Evolutionary conservation across 179 eudicot species (phyloP), one percentile per base, ranked within the genome.

Genomic region (Heliamphora pulchella): DNA sequence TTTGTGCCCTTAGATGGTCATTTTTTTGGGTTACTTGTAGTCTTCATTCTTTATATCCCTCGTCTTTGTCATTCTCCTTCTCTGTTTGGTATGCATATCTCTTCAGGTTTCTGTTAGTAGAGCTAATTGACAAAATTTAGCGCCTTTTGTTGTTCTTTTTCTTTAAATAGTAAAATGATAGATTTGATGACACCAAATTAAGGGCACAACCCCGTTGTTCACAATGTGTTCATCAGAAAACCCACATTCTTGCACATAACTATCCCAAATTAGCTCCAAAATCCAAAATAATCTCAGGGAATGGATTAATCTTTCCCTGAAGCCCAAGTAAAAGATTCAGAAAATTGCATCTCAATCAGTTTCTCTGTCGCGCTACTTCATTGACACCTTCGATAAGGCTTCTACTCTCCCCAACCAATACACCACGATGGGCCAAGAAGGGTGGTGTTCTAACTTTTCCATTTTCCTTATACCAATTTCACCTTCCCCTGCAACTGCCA

Each of bases 251-350:
- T 72, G 76, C 61, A 72, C 44, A 18, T 50, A 72, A 72, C 43
- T 15, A 51, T 72, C 61, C 76, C 76, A 71, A 46, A 8, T 71
- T 48, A 8, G 47, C 57, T n/a, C 74, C n/a, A 48, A 72, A 72
- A 47, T 71, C 57, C 58, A 7, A n/a, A 59, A 14, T 4, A 59
- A 20, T 15, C 64, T 59, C 64, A 14, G 17, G 20, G 58, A 2
- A 54, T 0, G 58, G 58, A 54, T 54, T 58, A 8, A 13, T 58
- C 64, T 59, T 59, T 31, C 64, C 64, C 18, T n/a, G 20, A 59
- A 59, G 62, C 75, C 31, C 62, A 51, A 53, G 61, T 48, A 51
- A 73, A 18, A 51, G 46, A 73, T 73, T 39, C 31, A 59, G 17
- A 51, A 10, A 73, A 15, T 53, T 53, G 76, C 10, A 1, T 73